These are phyloP conservation scores for Psophocarpus tetragonolobus DNA, from an alignment of 306 rosid genomes.

Conservation along the genomic window DNA sequence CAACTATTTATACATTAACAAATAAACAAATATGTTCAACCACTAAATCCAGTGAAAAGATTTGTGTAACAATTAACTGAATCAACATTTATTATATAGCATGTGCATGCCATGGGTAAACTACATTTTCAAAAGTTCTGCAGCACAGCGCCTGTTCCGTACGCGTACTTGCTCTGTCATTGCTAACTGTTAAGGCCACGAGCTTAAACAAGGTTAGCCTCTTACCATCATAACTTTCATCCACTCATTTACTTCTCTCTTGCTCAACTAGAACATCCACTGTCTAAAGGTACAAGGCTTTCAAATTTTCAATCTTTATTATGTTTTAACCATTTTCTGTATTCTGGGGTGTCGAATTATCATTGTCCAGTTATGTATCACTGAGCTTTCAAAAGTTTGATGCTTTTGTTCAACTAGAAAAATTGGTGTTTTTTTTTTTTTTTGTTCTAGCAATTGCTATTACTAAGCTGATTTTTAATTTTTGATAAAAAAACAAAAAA, in stretches of 20 bases:
- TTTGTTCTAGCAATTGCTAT: background rate
- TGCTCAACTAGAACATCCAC: background rate
- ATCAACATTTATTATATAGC: no score
- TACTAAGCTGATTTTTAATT: constrained; percentile 13
- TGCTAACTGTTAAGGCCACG: background rate
- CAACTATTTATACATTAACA: no score
- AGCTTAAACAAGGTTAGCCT: no score
- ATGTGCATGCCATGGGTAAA: no score
- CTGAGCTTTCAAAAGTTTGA: background rate
- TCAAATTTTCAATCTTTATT: background rate
- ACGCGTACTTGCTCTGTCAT: background rate
- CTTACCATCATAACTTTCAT: no score
- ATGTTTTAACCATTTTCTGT: background rate
- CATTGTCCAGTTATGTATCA: constrained; percentile 14
- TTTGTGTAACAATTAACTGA: no score
- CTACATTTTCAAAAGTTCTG: background rate
- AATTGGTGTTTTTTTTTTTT: constrained; percentile 20
- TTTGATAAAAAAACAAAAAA: background rate
- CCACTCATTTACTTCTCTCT: background rate
- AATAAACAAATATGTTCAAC: no score
- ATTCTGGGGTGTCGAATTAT: constrained; percentile 6
- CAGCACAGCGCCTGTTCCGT: background rate
- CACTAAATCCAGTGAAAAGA: no score
- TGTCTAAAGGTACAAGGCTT: background rate
- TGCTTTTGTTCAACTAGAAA: constrained; percentile 28